Conservation (phyloP, 495 filamentous ascomycete genomes). For the Aspergillus campestris region DNA sequence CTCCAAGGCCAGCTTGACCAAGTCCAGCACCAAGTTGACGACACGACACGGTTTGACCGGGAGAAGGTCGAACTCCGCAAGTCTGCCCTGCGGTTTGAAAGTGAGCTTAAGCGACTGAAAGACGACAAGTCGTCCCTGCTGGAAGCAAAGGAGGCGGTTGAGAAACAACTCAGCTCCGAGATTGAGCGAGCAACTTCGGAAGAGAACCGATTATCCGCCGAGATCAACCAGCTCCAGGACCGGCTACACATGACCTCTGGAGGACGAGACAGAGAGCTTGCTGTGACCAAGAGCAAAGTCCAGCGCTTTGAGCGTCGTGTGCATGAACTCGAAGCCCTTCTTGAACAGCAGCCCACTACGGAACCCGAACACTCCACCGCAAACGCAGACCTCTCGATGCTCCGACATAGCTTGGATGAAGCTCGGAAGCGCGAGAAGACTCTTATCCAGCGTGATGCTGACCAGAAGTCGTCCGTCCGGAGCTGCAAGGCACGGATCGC, state of each 20-base stretch:
- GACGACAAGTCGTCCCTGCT: slow-evolving; percentile 46
- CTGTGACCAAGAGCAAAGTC: slow-evolving; percentile 42
- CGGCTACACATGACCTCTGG: slow-evolving; percentile 33
- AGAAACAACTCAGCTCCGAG: slow-evolving; percentile 46
- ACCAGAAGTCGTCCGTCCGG: slow-evolving; percentile 47
- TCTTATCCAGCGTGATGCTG: slow-evolving; percentile 52
- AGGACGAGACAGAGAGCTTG: slow-evolving; percentile 41
- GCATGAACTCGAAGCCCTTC: slow-evolving; percentile 47
- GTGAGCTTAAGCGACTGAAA: slow-evolving; percentile 47
- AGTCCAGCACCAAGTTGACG: slow-evolving; percentile 40
- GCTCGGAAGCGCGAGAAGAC: slow-evolving; percentile 56
- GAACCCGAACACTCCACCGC: slow-evolving; percentile 31
- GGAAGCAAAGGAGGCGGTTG: slow-evolving; percentile 43
- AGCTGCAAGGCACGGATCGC: slow-evolving; percentile 46
- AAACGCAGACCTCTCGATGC: slow-evolving; percentile 47
- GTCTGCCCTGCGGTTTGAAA: slow-evolving; percentile 49
- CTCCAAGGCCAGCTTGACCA: slow-evolving; percentile 48
- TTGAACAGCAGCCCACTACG: slow-evolving; percentile 31
- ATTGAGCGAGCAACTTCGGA: slow-evolving; percentile 48
- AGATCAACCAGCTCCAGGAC: slow-evolving; percentile 50
- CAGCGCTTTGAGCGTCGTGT: slow-evolving; percentile 52
- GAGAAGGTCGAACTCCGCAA: slow-evolving; percentile 56
- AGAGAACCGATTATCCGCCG: slow-evolving; percentile 47
- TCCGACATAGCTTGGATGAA: slow-evolving; percentile 53
- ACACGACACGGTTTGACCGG: slow-evolving; percentile 49